Evolutionary conservation across 495 filamentous ascomycete species (phyloP), one percentile per base, ranked within the genome.

Genomic region (Ascodesmis nigricans): DNA sequence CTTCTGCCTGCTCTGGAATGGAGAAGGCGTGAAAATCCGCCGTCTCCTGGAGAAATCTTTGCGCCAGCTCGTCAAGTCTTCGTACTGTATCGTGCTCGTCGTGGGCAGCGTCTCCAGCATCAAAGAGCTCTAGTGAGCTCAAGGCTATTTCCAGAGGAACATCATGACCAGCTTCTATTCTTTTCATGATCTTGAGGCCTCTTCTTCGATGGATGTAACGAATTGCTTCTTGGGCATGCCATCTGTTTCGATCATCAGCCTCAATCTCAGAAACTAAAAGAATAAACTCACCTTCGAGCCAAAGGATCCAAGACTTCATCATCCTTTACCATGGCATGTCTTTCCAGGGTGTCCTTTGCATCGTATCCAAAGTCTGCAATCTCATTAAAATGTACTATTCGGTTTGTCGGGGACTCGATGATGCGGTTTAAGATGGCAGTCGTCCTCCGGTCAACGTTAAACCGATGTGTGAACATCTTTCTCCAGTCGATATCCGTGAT

Each of bases 71-170:
- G 51, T 90, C 72, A 13, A 97, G 58, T 7, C 63, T 55, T 5
- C 46, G 37, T 23, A 27, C 24, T 8, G 28, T 44, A 53, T 83
- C 73, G 30, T 77, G 64, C 17, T 84, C 49, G 47, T 82, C 78
- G 11, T 73, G 70, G 26, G 68, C 62, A 9, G 65, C 62, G 29
- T 71, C 72, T 38, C 71, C 66, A 7, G 81, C 58, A 22, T 87
- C 67, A 49, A 92, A 93, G 49, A 93, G 64, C 46, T 95, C 87
- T 46, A 83, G 91, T 14, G 72, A 71, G 9, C 68, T 75, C 17
- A 93, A 56, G 4, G 74, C 78, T 29, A 64, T 62, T 50, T 91
- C 83, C 24, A 91, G 62, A 15, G 69, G 49, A 8, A 74, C 56
- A 24, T 58, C 45, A 38, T 66, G 59, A 5, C 58, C 59, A 16